Evolutionary conservation across 140 eudicot genomes (phyloP).

Genomic region (Oenanthe javanica): DNA sequence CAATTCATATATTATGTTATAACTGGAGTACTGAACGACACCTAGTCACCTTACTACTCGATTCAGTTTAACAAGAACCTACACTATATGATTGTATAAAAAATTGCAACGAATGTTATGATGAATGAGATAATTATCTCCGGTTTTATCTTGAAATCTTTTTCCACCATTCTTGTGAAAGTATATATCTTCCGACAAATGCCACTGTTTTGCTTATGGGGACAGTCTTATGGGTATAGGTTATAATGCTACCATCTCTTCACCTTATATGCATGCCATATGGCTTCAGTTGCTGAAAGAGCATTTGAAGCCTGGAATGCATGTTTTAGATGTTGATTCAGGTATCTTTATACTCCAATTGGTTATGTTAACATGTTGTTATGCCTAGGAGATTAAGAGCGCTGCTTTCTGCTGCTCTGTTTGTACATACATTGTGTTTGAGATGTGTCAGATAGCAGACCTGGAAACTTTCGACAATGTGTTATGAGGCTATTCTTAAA

Average conservation of each 20-base stretch:
- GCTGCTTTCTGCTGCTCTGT: background rate
- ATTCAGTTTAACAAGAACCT: too few relatives aligned
- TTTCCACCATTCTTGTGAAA: constrained; percentile 21
- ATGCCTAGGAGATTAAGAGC: background rate
- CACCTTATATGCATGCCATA: constrained; percentile 98
- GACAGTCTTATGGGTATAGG: constrained; percentile 90
- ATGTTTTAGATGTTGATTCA: constrained; percentile 89
- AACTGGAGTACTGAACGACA: too few relatives aligned
- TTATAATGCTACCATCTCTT: constrained; percentile 86
- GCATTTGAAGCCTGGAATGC: constrained; percentile 92
- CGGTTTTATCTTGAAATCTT: background rate
- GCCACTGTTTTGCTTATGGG: constrained; percentile 35
- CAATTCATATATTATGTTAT: too few relatives aligned
- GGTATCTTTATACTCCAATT: constrained; percentile 34
- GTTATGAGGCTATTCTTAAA: background rate
- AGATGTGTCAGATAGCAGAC: too few relatives aligned
- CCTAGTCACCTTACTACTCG: too few relatives aligned
- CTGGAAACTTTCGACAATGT: background rate
- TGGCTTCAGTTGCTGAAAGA: constrained; percentile 84
- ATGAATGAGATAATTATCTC: background rate
- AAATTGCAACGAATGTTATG: background rate
- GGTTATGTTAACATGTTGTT: background rate
- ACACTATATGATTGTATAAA: too few relatives aligned
- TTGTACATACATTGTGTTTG: background rate
- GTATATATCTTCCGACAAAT: background rate